These are phyloP conservation scores for Maudiozyma pseudohumilis DNA, from an alignment of 805 yeast species.

Conservation along the genomic window DNA sequence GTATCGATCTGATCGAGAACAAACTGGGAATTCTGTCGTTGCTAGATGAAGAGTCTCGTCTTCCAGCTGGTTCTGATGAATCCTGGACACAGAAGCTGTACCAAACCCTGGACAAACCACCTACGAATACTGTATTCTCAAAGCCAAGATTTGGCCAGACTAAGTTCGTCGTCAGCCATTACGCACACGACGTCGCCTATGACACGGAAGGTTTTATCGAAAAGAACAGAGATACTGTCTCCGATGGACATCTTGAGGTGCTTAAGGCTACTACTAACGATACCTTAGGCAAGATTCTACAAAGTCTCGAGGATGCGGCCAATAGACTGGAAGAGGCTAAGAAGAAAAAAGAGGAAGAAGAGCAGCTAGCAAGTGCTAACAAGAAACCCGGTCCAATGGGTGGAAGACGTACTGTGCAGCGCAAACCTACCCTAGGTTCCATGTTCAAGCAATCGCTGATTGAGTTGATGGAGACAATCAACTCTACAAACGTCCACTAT, in stretches of 20 bases:
- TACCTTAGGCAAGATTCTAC: constrained; percentile 54
- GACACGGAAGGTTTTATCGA: constrained; percentile 93
- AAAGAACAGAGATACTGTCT: constrained; percentile 94
- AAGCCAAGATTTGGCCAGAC: constrained; percentile 92
- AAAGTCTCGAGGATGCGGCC: constrained; percentile 51
- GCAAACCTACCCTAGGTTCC: constrained; percentile 90
- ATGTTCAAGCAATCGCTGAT: constrained; percentile 87
- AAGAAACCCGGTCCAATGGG: constrained; percentile 34
- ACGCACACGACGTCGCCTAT: constrained; percentile 88
- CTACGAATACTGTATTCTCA: constrained; percentile 67
- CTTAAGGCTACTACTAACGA: constrained; percentile 59
- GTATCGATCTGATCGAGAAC: constrained; percentile 84
- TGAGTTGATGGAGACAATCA: constrained; percentile 85
- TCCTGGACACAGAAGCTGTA: constrained; percentile 88
- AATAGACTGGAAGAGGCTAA: constrained; percentile 34
- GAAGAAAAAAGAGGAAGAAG: constrained; percentile 23
- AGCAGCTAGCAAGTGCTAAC: constrained; percentile 16
- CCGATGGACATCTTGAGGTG: constrained; percentile 88
- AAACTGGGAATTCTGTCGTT: constrained; percentile 79
- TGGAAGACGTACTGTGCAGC: constrained; percentile 34
- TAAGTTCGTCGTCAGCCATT: constrained; percentile 83
- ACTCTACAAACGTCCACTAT: constrained; percentile 92
- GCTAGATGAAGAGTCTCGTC: constrained; percentile 88
- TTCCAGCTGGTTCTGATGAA: constrained; percentile 89
- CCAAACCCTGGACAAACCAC: constrained; percentile 70